Evolutionary conservation across 1,284 basidiomycete genomes (phyloP).

Genomic region (Pisolithus thermaeus): DNA sequence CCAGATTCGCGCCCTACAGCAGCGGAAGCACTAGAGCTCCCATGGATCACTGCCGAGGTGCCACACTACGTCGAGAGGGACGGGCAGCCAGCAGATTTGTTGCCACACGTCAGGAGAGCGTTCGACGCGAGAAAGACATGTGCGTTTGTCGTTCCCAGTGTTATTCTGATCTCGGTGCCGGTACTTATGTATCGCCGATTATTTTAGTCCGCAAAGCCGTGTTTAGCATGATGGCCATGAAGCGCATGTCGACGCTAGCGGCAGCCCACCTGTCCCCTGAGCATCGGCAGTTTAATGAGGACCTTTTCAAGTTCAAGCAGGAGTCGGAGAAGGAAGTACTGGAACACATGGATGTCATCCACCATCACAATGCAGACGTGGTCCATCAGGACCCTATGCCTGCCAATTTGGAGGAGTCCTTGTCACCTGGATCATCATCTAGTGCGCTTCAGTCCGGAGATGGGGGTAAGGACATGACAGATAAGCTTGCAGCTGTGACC

Average conservation of each 20-base stretch:
- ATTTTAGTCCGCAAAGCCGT: constrained; percentile 79
- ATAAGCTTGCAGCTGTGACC: constrained; percentile 23
- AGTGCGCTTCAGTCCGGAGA: constrained; percentile 5
- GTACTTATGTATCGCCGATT: background rate
- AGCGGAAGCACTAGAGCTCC: constrained; percentile 40
- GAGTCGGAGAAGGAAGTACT: constrained; percentile 64
- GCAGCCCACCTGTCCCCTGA: constrained; percentile 35
- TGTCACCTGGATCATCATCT: constrained; percentile 3
- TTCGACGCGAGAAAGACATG: constrained; percentile 87
- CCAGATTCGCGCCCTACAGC: constrained; percentile 75
- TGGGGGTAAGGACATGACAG: constrained; percentile 15
- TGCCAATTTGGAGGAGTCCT: background rate
- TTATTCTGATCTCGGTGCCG: background rate
- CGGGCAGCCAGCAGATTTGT: constrained; percentile 71
- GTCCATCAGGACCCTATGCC: constrained; percentile 1
- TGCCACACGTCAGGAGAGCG: constrained; percentile 83
- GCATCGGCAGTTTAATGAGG: constrained; percentile 51
- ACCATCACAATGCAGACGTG: constrained; percentile 38
- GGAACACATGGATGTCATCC: constrained; percentile 41
- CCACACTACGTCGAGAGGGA: constrained; percentile 71
- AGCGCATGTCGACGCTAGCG: constrained; percentile 59
- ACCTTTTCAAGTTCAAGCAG: constrained; percentile 70
- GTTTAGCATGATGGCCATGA: constrained; percentile 79
- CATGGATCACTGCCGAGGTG: constrained; percentile 66
- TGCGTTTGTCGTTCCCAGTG: constrained; percentile 35